phyloP scores from a whole-genome alignment of 2,329 filamentous ascomycete species.

The Phyllosticta citrichinensis region DNA sequence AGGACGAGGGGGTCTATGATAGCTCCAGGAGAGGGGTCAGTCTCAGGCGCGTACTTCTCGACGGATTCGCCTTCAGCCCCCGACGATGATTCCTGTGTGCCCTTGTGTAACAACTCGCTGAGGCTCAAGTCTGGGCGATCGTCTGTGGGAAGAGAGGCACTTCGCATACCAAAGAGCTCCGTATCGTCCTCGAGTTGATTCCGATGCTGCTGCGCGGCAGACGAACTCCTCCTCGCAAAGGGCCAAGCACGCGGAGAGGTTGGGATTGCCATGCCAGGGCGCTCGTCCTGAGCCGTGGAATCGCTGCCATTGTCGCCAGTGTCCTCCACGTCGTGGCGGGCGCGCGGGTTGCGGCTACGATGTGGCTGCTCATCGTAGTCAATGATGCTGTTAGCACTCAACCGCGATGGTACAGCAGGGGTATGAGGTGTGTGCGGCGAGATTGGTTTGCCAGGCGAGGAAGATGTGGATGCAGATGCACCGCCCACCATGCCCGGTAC shows the following conservation, averaged over 20 bases:
- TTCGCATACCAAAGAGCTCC: slow-evolving; percentile 52
- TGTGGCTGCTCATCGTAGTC: slow-evolving; percentile 44
- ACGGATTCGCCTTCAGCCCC: background rate
- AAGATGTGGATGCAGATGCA: slow-evolving; percentile 71
- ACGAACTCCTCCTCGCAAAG: slow-evolving; percentile 52
- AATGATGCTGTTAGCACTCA: slow-evolving; percentile 81
- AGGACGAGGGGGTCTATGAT: background rate
- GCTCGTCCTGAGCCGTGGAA: slow-evolving; percentile 18
- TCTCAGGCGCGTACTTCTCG: background rate
- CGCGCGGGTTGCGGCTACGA: slow-evolving; percentile 23
- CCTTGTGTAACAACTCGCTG: slow-evolving; percentile 44
- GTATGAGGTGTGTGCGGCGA: slow-evolving; percentile 89
- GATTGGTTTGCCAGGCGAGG: slow-evolving; percentile 78
- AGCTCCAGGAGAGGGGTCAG: slow-evolving; percentile 1
- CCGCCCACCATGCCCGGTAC: slow-evolving; percentile 51
- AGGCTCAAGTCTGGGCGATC: slow-evolving; percentile 55
- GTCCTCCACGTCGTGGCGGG: slow-evolving; percentile 12
- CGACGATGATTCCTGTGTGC: background rate
- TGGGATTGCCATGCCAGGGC: slow-evolving; percentile 55
- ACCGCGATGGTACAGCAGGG: slow-evolving; percentile 82
- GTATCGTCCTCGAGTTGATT: slow-evolving; percentile 53
- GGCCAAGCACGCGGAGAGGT: slow-evolving; percentile 51
- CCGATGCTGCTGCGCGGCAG: slow-evolving; percentile 55
- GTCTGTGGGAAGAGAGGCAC: slow-evolving; percentile 57
- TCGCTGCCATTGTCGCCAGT: slow-evolving; percentile 13